phyloP scores from a whole-genome alignment of 225 moss, liverwort and hornwort species.

The Bryum argenteum region DNA sequence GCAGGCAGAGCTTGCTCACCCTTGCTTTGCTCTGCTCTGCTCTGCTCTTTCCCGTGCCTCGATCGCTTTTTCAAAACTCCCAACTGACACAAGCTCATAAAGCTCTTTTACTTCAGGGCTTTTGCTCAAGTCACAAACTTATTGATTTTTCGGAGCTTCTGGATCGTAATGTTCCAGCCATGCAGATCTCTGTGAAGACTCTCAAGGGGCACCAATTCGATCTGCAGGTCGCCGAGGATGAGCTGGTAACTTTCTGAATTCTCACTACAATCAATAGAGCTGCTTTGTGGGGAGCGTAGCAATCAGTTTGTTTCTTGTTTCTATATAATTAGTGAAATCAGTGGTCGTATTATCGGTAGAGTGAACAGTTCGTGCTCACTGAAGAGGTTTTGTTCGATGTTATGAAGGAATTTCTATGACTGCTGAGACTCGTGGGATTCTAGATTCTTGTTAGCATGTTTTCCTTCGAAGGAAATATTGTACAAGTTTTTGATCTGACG shows the following conservation, averaged over 20 bases:
- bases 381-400: not conserved
- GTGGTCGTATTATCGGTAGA: not conserved
- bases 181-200: slow-evolving; percentile 48
- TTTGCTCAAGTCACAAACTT: not conserved
- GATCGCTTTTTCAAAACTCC: no score
- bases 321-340: not conserved
- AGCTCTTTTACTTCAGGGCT: no score
- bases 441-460: not conserved
- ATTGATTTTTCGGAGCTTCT: not conserved
- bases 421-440: not conserved
- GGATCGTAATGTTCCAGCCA: slow-evolving; percentile 15
- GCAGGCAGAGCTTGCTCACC: no score
- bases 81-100: no score
- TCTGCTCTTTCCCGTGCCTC: no score
- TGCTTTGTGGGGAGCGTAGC: not conserved
- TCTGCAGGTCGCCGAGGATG: slow-evolving; percentile 40
- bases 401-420: not conserved
- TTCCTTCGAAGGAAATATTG: not conserved
- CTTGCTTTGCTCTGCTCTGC: no score
- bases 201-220: slow-evolving; percentile 55
- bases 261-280: not conserved
- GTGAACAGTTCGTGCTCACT: not conserved
- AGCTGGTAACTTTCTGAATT: slow-evolving; percentile 21
- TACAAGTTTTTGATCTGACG: not conserved
- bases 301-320: not conserved